A percentile compares a stretch with the other conserved stretches of the same genome.
These are phyloP conservation scores for Melastoma candidum DNA, from an alignment of 441 rosid genomes.

Conservation along the genomic window DNA sequence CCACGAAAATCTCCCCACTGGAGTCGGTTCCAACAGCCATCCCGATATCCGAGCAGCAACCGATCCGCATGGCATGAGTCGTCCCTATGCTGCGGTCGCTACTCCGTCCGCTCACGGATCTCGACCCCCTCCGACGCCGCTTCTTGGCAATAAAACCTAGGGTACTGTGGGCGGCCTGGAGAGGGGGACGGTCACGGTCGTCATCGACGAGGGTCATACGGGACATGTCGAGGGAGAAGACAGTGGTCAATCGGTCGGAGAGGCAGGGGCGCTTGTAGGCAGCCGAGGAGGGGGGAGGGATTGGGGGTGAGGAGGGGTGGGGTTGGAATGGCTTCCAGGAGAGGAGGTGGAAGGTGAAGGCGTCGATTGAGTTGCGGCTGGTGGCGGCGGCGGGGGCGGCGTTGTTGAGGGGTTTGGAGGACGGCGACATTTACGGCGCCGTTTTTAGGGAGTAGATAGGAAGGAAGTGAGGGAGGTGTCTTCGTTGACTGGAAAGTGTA, in stretches of 20 bases:
- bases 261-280: conserved; percentile 78
- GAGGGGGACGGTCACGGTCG: conserved; percentile 21
- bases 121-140: conserved; percentile 73
- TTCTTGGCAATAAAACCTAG: conserved; percentile 48
- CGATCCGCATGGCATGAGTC: conserved; percentile 39
- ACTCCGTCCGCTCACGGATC: conserved; percentile 89
- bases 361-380: conserved; percentile 58
- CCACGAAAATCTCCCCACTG: conserved; percentile 89
- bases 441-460: too few species aligned
- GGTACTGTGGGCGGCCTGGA: conserved; percentile 24
- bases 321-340: conserved; percentile 64
- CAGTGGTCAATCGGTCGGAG: conserved; percentile 64
- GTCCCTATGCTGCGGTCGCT: conserved; percentile 90
- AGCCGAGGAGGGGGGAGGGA: conserved; percentile 14
- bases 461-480: too few species aligned
- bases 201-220: conserved; percentile 47
- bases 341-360: conserved; percentile 63
- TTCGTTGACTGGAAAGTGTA: too few species aligned
- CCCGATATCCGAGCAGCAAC: conserved; percentile 92
- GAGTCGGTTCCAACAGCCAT: conserved; percentile 87
- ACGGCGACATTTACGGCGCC: too few species aligned
- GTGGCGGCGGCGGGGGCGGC: too few species aligned
- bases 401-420: too few species aligned
- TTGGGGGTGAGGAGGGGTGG: conserved; percentile 11
- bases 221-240: conserved; percentile 42